A percentile compares a stretch with the other conserved stretches of the same genome.
Conservation (phyloP, 1,139 yeast genomes). For the Taphrina flavorubra region DNA sequence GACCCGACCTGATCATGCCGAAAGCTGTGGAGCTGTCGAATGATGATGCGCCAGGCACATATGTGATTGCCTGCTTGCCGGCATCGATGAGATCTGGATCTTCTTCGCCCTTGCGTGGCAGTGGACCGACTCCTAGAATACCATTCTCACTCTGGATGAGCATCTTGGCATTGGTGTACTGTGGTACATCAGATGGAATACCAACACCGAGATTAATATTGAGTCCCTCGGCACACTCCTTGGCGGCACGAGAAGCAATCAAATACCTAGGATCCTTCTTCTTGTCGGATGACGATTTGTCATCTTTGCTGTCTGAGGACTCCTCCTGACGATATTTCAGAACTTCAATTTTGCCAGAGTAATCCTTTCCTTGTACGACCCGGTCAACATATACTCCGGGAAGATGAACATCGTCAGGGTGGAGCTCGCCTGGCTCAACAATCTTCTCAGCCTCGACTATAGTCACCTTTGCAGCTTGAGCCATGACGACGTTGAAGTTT, state of each 20-base stretch:
- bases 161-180: constrained; percentile 26
- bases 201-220: constrained; percentile 25
- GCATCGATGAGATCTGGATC: constrained; percentile 60
- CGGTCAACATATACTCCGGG: constrained; percentile 55
- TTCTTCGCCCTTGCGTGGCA: constrained; percentile 56
- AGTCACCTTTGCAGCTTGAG: constrained; percentile 54
- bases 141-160: constrained; percentile 29
- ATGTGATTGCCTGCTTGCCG: constrained; percentile 60
- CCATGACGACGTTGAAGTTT: constrained; percentile 56
- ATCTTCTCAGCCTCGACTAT: constrained; percentile 58
- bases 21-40: constrained; percentile 60
- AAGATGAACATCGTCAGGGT: constrained; percentile 55
- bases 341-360: constrained; percentile 29
- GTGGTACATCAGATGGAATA: constrained; percentile 19
- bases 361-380: constrained; percentile 49
- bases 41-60: constrained; percentile 56
- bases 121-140: constrained; percentile 50
- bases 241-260: constrained; percentile 27
- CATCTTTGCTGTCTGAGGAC: constrained; percentile 1
- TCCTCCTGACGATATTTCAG: constrained; percentile 25
- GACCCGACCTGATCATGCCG: constrained; percentile 59
- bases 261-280: constrained; percentile 18
- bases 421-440: constrained; percentile 55
- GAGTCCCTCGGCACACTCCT: constrained; percentile 23
- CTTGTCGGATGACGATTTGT: constrained; percentile 5